Evolutionary conservation across 441 rosid genomes (phyloP), one percentile per base, ranked within the genome.

Genomic region (Euphorbia schlechtendalii): DNA sequence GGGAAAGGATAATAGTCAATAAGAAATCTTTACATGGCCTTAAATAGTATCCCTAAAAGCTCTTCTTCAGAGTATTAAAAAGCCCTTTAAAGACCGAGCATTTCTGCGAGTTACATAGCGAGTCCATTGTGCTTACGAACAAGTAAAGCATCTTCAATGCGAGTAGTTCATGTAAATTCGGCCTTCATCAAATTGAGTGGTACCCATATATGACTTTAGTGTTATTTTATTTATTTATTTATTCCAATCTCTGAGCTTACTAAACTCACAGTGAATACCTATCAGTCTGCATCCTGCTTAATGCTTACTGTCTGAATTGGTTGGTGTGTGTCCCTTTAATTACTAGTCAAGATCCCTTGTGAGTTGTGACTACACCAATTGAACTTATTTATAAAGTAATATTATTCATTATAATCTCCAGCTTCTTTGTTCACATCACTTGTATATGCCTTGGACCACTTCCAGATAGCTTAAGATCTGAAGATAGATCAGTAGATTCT

Each of bases 221-320:
- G 0, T 24, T 9, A 18, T 53, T 53, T 20, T 28, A 13, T 57
- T n/a, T 21, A 32, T 64, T 30, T 52, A 14, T 20, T 40, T 12
- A n/a, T n/a, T n/a, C n/a, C n/a, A 65, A 57, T 18, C 45, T 40
- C 53, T 32, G n/a, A 13, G 51, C 49, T 13, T 66, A 12, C 21
- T 63, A 15, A 51, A 53, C 24, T n/a, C 34, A 3, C 53, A 21
- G 34, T 46, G 32, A 59, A 32, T 52, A 61, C 43, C 25, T 20
- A 48, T 17, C 8, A 52, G 12, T 59, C 17, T 41, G 59, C 30
- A 21, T 55, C 40, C 38, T 32, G 48, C 14, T 51, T 25, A 28
- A n/a, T 32, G 34, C 34, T 24, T 18, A 32, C 34, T 32, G 3
- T 32, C 34, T 53, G 22, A 66, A 30, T 28, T 46, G 49, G 38